phyloP scores from a whole-genome alignment of 805 yeast species.

The Cyberlindnera sargentensis region DNA sequence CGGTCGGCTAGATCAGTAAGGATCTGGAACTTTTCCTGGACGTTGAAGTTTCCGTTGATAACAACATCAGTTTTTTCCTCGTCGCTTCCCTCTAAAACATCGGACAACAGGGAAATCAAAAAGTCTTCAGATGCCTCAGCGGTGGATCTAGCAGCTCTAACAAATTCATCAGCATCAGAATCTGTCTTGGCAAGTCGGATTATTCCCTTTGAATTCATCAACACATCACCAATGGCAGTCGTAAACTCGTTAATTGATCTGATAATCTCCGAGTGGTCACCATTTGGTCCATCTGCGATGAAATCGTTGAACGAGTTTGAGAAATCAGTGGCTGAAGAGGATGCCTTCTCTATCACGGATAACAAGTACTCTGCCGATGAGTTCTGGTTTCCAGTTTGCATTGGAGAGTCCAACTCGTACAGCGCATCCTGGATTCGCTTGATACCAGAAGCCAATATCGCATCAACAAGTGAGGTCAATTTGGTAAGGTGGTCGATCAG shows the following conservation, averaged over 20 bases:
- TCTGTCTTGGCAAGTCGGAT: constrained; percentile 45
- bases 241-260: constrained; percentile 58
- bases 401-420: constrained; percentile 67
- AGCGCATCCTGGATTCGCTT: constrained; percentile 66
- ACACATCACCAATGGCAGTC: constrained; percentile 51
- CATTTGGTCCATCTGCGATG: constrained; percentile 67
- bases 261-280: constrained; percentile 56
- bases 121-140: constrained; percentile 58
- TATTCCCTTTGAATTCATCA: constrained; percentile 66
- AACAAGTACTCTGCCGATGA: constrained; percentile 64
- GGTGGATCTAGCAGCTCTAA: constrained; percentile 43
- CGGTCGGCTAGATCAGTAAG: constrained; percentile 49
- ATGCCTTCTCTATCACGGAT: constrained; percentile 63
- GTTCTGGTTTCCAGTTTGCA: constrained; percentile 76
- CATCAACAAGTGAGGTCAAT: constrained; percentile 54
- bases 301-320: constrained; percentile 69
- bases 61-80: constrained; percentile 73
- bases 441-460: constrained; percentile 61
- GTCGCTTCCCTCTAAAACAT: constrained; percentile 39
- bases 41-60: constrained; percentile 64
- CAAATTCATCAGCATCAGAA: constrained; percentile 43
- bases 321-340: constrained; percentile 70
- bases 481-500: constrained; percentile 41
- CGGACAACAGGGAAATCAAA: constrained; percentile 52
- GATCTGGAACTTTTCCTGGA: constrained; percentile 64